Evolutionary conservation across 345 rosid species (phyloP).

Genomic region (Hevea brasiliensis): DNA sequence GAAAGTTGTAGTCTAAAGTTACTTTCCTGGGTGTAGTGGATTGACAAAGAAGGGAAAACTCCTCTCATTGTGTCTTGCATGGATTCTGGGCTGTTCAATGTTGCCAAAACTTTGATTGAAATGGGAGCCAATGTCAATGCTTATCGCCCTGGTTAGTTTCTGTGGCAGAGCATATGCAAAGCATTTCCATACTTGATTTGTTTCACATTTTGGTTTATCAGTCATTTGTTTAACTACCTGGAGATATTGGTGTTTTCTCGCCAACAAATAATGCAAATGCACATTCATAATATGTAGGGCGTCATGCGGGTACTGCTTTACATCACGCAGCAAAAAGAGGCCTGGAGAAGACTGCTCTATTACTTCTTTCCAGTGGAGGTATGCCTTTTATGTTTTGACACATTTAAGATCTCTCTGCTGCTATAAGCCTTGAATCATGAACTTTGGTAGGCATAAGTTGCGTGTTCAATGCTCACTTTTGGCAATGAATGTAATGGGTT

Average conservation of each 20-base stretch:
- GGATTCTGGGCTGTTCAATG: slow-evolving; percentile 26
- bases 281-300: slow-evolving; percentile 40
- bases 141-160: slow-evolving; percentile 71
- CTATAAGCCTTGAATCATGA: background rate
- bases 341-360: slow-evolving; percentile 60
- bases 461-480: background rate
- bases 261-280: background rate
- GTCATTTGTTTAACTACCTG: no score
- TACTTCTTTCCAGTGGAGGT: slow-evolving; percentile 78
- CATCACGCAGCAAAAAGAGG: slow-evolving; percentile 98
- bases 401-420: slow-evolving; percentile 11
- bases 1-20: slow-evolving; percentile 1
- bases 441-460: background rate
- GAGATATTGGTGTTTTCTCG: background rate
- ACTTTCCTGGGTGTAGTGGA: slow-evolving; percentile 34
- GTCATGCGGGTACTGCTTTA: slow-evolving; percentile 82
- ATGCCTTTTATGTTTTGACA: background rate
- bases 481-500: slow-evolving; percentile 12
- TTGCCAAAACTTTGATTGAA: slow-evolving; percentile 31
- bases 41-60: slow-evolving; percentile 49
- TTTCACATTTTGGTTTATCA: background rate
- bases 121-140: slow-evolving; percentile 68
- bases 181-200: background rate
- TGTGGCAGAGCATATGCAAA: background rate
- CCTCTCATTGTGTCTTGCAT: slow-evolving; percentile 46